Conservation (phyloP, 148 eudicot species). For the Fagopyrum esculentum region DNA sequence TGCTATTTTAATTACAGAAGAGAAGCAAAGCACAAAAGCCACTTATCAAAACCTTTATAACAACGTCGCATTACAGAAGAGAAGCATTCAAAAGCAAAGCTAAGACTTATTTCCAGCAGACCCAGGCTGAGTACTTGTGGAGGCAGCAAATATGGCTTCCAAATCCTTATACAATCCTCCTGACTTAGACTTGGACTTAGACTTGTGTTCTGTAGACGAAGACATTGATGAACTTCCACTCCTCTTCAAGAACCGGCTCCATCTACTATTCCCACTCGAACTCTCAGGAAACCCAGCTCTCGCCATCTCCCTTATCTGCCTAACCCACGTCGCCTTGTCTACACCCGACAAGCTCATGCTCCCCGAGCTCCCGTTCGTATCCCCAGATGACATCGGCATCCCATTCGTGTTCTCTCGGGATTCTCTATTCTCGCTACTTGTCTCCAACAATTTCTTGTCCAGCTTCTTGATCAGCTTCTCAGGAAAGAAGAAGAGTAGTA, state of each 20-base stretch:
- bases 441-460: slow-evolving; percentile 24
- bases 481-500: slow-evolving; percentile 42
- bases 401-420: slow-evolving; percentile 16
- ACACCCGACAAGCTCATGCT: slow-evolving; percentile 43
- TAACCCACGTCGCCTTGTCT: slow-evolving; percentile 76
- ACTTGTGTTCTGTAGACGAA: slow-evolving; percentile 46
- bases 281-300: slow-evolving; percentile 68
- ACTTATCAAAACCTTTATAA: not conserved
- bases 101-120: not conserved
- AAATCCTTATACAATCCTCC: slow-evolving; percentile 63
- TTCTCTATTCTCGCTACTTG: slow-evolving; percentile 17
- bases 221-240: slow-evolving; percentile 64
- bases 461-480: slow-evolving; percentile 35
- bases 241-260: slow-evolving; percentile 77
- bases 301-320: slow-evolving; percentile 70
- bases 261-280: slow-evolving; percentile 40
- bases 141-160: slow-evolving; percentile 76
- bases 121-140: not conserved
- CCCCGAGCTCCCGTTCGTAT: slow-evolving; percentile 24
- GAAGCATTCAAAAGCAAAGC: not conserved
- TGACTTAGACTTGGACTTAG: slow-evolving; percentile 31
- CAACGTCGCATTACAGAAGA: not conserved
- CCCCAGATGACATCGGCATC: slow-evolving; percentile 21
- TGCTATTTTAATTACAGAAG: no score
- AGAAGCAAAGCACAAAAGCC: no score